Percentiles rank a stretch among this genome's conserved stretches.
phyloP scores from a whole-genome alignment of 1,284 basidiomycete genomes.

The Ceratobasidium sp. region DNA sequence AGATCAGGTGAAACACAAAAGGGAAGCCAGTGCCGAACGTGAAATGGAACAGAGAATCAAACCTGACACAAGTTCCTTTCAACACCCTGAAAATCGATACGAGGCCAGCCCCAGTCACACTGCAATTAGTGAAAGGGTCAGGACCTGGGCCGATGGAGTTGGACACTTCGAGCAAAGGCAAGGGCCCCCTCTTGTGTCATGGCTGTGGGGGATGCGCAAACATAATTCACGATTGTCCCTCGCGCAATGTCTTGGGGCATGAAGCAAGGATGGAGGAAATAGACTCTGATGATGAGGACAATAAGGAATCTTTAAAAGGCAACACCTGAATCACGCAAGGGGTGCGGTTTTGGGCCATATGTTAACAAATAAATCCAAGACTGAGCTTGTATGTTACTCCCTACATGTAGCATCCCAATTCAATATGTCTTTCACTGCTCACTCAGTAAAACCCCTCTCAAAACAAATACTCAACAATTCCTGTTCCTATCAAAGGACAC shows the following conservation, averaged over 20 bases:
- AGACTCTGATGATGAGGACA: not conserved
- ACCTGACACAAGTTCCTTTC: not conserved
- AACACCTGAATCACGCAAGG: not conserved
- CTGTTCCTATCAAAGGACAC: not conserved
- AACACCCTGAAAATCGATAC: not conserved
- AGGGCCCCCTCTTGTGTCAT: not conserved
- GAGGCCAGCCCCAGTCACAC: not conserved
- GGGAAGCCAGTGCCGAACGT: not conserved
- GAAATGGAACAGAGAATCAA: not conserved
- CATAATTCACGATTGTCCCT: not conserved
- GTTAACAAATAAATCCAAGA: not conserved
- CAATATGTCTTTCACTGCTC: not conserved
- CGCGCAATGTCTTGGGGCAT: not conserved
- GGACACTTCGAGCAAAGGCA: not conserved
- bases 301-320: constrained; percentile 12
- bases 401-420: not conserved
- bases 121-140: no score
- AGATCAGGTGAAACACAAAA: not conserved
- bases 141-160: not conserved
- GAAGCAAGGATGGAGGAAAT: not conserved
- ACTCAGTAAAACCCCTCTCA: not conserved
- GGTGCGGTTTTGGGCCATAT: not conserved
- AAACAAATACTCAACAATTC: not conserved
- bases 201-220: not conserved
- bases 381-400: not conserved